Conservation (phyloP, 192 early-diverging fungal genomes). For the Podila epicladia region DNA sequence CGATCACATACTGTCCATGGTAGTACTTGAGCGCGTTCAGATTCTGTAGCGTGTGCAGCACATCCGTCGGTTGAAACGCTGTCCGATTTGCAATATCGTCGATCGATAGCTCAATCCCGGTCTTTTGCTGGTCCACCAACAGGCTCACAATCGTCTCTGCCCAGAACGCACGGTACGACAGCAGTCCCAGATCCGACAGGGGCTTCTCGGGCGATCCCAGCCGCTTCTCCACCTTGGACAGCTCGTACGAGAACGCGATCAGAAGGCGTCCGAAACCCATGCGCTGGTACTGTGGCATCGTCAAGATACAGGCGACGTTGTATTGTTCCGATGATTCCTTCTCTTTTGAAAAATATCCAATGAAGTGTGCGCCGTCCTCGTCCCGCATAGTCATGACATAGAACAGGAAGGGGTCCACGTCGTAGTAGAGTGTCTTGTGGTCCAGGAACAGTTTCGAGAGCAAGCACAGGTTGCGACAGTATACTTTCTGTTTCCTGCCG, state of each 20-base stretch:
- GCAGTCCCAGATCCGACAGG: conserved; percentile 93
- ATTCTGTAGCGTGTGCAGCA: conserved; percentile 89
- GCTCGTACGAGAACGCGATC: conserved; percentile 97
- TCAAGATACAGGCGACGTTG: conserved; percentile 98
- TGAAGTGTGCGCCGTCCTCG: conserved; percentile 86
- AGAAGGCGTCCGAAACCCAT: conserved; percentile 95
- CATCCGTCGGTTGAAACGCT: conserved; percentile 89
- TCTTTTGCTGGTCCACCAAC: conserved; percentile 68
- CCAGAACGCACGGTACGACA: conserved; percentile 98
- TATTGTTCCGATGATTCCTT: conserved; percentile 97
- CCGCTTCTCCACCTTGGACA: conserved; percentile 93
- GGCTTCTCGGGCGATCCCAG: conserved; percentile 98
- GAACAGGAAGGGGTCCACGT: conserved; percentile 98
- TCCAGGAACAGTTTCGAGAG: conserved; percentile 98
- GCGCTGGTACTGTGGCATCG: conserved; percentile 96
- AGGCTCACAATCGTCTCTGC: conserved; percentile 85
- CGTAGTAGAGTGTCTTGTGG: conserved; percentile 99
- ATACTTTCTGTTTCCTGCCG: conserved; percentile 90
- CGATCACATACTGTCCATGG: conserved; percentile 89
- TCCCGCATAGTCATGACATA: conserved; percentile 95
- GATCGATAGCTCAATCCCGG: conserved; percentile 83
- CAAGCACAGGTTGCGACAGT: conserved; percentile 96
- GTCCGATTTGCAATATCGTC: conserved; percentile 90
- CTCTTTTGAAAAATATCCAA: conserved; percentile 99
- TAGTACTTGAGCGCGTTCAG: conserved; percentile 93